Conservation (phyloP, 23 red algal genomes). For the Gracilaria domingensis region DNA sequence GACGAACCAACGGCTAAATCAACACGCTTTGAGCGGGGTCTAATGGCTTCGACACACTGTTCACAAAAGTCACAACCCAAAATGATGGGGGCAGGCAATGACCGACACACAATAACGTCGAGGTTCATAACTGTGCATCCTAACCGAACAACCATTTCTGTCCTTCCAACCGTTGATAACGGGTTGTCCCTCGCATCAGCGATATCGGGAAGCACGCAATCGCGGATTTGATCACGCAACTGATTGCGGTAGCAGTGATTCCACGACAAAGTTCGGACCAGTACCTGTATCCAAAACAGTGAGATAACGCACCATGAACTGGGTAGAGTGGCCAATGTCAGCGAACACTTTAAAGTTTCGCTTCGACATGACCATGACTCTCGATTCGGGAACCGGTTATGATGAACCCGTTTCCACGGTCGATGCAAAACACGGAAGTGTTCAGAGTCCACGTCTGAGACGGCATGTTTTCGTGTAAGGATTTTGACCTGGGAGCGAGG, state of each 20-base stretch:
- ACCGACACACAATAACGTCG: too few relatives aligned
- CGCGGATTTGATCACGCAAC: not conserved
- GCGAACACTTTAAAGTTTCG: not conserved
- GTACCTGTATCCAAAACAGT: not conserved
- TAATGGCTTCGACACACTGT: too few relatives aligned
- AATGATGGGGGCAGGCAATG: too few relatives aligned
- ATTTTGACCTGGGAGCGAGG: too few relatives aligned
- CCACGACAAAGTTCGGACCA: not conserved
- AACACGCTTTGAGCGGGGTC: too few relatives aligned
- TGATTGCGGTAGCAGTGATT: not conserved
- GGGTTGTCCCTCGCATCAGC: not conserved
- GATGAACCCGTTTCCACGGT: not conserved
- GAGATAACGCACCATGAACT: not conserved
- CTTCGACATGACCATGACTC: not conserved
- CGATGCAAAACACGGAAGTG: not conserved
- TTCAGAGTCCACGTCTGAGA: not conserved
- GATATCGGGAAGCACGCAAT: too few relatives aligned
- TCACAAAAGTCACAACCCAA: too few relatives aligned
- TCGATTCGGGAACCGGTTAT: not conserved
- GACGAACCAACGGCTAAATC: too few relatives aligned
- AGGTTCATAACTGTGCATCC: too few relatives aligned
- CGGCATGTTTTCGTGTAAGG: too few relatives aligned
- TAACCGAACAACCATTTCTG: too few relatives aligned
- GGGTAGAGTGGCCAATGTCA: not conserved
- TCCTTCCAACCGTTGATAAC: too few relatives aligned